Evolutionary conservation across 2,329 filamentous ascomycete species (phyloP).

Genomic region (Paecilomyces dactylethromorphus): DNA sequence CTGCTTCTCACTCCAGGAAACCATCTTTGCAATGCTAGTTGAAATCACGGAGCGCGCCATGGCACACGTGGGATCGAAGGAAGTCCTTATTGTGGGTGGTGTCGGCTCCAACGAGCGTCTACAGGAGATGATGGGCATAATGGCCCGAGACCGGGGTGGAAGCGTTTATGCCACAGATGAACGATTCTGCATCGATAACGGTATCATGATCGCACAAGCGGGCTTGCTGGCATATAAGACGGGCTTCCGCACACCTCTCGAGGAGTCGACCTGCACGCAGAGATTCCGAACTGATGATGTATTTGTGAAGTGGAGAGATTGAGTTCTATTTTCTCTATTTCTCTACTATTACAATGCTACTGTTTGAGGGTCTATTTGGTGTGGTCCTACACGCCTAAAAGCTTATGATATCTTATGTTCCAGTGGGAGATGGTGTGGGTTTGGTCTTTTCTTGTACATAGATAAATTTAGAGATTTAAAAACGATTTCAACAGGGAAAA

Average conservation of each 20-base stretch:
- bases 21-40: constrained; percentile 92
- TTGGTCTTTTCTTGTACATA: not conserved
- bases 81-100: constrained; percentile 92
- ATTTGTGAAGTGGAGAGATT: constrained; percentile 69
- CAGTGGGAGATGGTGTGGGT: not conserved
- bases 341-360: not conserved
- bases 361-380: not conserved
- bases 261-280: constrained; percentile 79
- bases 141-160: constrained; percentile 83
- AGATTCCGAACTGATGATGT: constrained; percentile 79
- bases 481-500: not conserved
- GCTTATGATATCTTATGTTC: not conserved
- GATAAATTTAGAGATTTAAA: not conserved
- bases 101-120: constrained; percentile 92
- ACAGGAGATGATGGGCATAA: constrained; percentile 97
- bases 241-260: constrained; percentile 68
- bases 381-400: not conserved
- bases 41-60: constrained; percentile 98
- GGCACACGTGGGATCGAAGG: constrained; percentile 86
- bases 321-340: constrained; percentile 8
- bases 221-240: constrained; percentile 78
- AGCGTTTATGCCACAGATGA: constrained; percentile 94
- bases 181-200: constrained; percentile 97
- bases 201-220: constrained; percentile 98
- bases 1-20: constrained; percentile 93